These are phyloP conservation scores for Lactarius akahatsu DNA, from an alignment of 768 basidiomycete species.

Conservation along the genomic window DNA sequence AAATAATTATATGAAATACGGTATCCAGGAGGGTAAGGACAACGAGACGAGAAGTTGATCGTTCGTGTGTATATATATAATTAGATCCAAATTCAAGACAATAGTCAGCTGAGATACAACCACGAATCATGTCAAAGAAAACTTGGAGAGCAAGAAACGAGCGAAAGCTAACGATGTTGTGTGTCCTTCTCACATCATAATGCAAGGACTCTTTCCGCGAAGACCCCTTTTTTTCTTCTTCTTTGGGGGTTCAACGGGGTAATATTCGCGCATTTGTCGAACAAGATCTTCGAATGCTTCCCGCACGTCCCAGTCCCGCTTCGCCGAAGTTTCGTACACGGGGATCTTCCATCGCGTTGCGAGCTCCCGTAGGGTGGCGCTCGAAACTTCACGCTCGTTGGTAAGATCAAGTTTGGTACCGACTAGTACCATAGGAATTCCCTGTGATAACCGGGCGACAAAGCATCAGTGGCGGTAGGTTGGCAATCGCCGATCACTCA, in stretches of 20 bases:
- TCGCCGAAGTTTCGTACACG: slow-evolving; percentile 88
- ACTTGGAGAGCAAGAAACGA: slow-evolving; percentile 12
- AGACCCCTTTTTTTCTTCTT: slow-evolving; percentile 39
- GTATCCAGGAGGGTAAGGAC: slow-evolving; percentile 3
- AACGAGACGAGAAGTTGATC: background rate
- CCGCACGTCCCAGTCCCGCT: slow-evolving; percentile 74
- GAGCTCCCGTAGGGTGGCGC: slow-evolving; percentile 59
- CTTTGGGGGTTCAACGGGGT: slow-evolving; percentile 46
- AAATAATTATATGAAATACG: slow-evolving; percentile 19
- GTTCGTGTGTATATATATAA: slow-evolving; percentile 10
- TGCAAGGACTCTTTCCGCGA: slow-evolving; percentile 35
- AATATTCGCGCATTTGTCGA: slow-evolving; percentile 67
- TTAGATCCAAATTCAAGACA: slow-evolving; percentile 17
- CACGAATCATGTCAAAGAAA: slow-evolving; percentile 1
- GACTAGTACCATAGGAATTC: slow-evolving; percentile 78
- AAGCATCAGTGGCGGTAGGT: background rate
- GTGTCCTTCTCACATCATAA: slow-evolving; percentile 39
- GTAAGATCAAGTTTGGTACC: slow-evolving; percentile 84
- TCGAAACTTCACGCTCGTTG: slow-evolving; percentile 76
- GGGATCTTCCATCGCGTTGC: slow-evolving; percentile 67
- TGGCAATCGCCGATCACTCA: slow-evolving; percentile 35
- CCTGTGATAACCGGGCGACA: slow-evolving; percentile 37
- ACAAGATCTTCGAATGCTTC: slow-evolving; percentile 79
- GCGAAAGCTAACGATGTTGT: slow-evolving; percentile 1
- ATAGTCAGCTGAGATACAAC: slow-evolving; percentile 10